Evolutionary conservation across 495 filamentous ascomycete species (phyloP).

Genomic region (Talaromyces thailandensis): DNA sequence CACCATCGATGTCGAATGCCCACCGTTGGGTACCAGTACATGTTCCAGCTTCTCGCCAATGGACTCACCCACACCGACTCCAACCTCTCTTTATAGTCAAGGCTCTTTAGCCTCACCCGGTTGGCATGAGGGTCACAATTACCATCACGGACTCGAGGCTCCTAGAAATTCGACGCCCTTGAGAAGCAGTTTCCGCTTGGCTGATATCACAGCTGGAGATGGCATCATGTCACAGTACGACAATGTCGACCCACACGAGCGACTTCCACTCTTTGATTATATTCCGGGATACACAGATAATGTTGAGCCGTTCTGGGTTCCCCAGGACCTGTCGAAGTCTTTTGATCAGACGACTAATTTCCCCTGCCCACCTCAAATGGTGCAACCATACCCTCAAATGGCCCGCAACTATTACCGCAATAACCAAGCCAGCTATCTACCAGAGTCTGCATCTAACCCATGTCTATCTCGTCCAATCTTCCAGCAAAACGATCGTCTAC

Average conservation of each 20-base stretch:
- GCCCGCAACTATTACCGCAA: slow-evolving; percentile 29
- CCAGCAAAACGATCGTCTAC: slow-evolving; percentile 28
- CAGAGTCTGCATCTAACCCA: slow-evolving; percentile 33
- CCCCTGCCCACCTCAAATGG: slow-evolving; percentile 28
- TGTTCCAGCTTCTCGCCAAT: slow-evolving; percentile 38
- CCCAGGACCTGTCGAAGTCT: slow-evolving; percentile 30
- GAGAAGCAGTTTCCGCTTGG: slow-evolving; percentile 30
- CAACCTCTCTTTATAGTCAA: slow-evolving; percentile 36
- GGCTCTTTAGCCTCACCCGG: slow-evolving; percentile 30
- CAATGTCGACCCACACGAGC: slow-evolving; percentile 28
- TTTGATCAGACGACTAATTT: slow-evolving; percentile 24
- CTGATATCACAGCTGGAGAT: slow-evolving; percentile 26
- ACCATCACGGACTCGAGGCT: slow-evolving; percentile 23
- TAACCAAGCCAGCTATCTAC: slow-evolving; percentile 25
- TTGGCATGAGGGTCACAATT: slow-evolving; percentile 31
- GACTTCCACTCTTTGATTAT: slow-evolving; percentile 31
- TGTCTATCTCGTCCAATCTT: slow-evolving; percentile 38
- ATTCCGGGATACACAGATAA: slow-evolving; percentile 35
- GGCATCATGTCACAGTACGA: slow-evolving; percentile 25
- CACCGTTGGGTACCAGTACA: slow-evolving; percentile 32
- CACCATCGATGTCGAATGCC: slow-evolving; percentile 36
- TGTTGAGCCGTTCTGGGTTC: slow-evolving; percentile 35
- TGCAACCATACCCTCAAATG: slow-evolving; percentile 27
- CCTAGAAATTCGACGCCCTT: slow-evolving; percentile 26
- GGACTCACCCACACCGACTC: slow-evolving; percentile 36